phyloP scores from a whole-genome alignment of 1,284 basidiomycete species.

The Singerocomus rubriflavus region DNA sequence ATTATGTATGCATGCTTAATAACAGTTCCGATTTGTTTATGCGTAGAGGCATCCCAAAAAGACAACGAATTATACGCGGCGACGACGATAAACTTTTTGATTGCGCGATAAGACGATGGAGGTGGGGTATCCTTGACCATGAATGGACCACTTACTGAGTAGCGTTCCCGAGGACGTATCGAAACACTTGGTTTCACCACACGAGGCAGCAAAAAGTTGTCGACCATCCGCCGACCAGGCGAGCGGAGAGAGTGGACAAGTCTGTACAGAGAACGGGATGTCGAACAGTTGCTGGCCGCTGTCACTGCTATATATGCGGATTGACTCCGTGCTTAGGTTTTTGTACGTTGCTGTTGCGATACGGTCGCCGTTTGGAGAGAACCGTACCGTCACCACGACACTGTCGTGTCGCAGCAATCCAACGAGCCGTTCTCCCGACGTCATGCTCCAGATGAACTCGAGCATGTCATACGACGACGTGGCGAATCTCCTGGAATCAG shows the following conservation, averaged over 20 bases:
- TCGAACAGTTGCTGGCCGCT: neutral
- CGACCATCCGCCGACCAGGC: neutral
- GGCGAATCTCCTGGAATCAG: conserved; percentile 6
- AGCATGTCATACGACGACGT: conserved; percentile 7
- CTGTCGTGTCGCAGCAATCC: neutral
- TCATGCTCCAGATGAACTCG: neutral
- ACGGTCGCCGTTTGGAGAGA: neutral
- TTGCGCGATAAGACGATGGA: too few relatives aligned
- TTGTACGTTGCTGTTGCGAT: neutral
- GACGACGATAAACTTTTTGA: neutral
- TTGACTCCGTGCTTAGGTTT: neutral
- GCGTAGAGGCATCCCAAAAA: conserved; percentile 9
- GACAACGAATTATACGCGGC: neutral
- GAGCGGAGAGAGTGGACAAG: too few relatives aligned
- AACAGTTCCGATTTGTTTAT: conserved; percentile 1
- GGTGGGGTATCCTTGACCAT: too few relatives aligned
- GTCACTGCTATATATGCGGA: neutral
- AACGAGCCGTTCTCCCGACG: neutral
- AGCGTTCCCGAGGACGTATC: neutral
- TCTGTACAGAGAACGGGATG: neutral
- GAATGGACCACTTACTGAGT: neutral
- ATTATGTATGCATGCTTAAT: neutral
- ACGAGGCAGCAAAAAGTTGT: neutral
- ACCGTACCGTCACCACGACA: neutral
- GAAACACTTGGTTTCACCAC: neutral